Base-by-base conservation (phyloP, 306 rosid species). In the Vigna mungo region DNA sequence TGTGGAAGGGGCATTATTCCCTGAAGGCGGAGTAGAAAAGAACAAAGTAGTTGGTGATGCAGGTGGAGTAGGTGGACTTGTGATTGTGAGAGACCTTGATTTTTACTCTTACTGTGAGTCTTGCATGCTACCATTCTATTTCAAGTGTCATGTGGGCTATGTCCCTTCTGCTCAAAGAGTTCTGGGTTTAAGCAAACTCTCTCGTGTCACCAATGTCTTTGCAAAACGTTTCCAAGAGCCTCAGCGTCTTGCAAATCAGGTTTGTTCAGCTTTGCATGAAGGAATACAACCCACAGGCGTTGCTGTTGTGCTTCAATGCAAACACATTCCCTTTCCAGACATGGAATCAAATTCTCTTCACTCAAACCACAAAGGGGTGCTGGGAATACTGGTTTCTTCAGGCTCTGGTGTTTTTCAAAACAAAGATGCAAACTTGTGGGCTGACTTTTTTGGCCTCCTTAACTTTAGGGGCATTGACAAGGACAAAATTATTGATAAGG, bases 41-140 rank as follows among this genome's bases (percentile, higher is more conserved):
- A 39, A 3, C 4, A 11, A 37, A 9, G n/a, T n/a, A n/a, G n/a
- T 18, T 64, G 70, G 51, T 9, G 32, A 64, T 64, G 34, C 17
- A 64, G 70, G 70, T n/a, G 70, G 70, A 17, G 51, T 36, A 4
- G 70, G 70, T n/a, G 70, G 70, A 39, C 51, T 64, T 10, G 70
- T 64, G 30, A 64, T 64, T 18, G 70, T 64, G n/a, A 0, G 70
- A 39, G 32, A 64, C 25, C 70, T 64, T 39, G 70, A 64, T 2
- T 18, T 64, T 11, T 64, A 64, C 18, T 64, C 70, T 10, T 64
- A 37, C 39, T 64, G 70, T 64, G 51, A 64, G n/a, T 64, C 70
- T 17, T 64, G 70, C 51, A 64, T 64, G 70, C 2, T 37, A 11
- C 70, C 70, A 9, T 64, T 64, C n/a, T 10, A 17, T 17, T 41